Evolutionary conservation across 1,139 yeast genomes (phyloP), one percentile per base, ranked within the genome.

Genomic region (Magnusiomyces magnusii): DNA sequence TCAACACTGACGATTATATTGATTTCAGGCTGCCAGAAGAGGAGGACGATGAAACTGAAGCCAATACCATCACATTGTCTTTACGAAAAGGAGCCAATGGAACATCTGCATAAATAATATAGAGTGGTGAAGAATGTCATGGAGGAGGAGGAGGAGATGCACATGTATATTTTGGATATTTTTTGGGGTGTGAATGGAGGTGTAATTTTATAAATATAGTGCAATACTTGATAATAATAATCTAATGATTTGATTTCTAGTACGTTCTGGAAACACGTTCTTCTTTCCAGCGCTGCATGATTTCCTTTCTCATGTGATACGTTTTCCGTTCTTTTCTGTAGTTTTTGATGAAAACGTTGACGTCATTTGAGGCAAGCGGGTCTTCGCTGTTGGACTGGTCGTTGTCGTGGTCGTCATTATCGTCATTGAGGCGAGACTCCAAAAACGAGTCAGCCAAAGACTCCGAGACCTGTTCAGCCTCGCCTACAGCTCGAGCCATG

Each of bases 1-100:
- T 90, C 58, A 84, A 86, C 64, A 86, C 89, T 47, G 95, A 86
- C 58, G 96, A 89, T 70, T 93, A 90, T 71, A 77, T 85, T 60
- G 84, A 86, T 13, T 93, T 95, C 82, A 84, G 80, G 66, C 78
- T 92, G 64, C 82, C 78, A 53, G 82, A 76, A 44, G 84, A 70
- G 47, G 69, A 68, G 23, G 70, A 66, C 23, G 65, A 61, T n/a
- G 66, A 62, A 44, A 58, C 59, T 49, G 61, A 59, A 28, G 57
- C 61, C n/a, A 61, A 60, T 49, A 65, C 64, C 15, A 58, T 66
- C 56, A 60, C 67, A 15, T 56, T 66, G 36, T 55, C 62, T 9
- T 44, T 59, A 17, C 55, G 61, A 51, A 57, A 50, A 42, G 47
- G 54, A 7, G 10, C 31, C 36, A 5, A 31, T 31, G 36, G 36